Conservation (phyloP, 2,329 filamentous ascomycete species). For the Chalara sp. region DNA sequence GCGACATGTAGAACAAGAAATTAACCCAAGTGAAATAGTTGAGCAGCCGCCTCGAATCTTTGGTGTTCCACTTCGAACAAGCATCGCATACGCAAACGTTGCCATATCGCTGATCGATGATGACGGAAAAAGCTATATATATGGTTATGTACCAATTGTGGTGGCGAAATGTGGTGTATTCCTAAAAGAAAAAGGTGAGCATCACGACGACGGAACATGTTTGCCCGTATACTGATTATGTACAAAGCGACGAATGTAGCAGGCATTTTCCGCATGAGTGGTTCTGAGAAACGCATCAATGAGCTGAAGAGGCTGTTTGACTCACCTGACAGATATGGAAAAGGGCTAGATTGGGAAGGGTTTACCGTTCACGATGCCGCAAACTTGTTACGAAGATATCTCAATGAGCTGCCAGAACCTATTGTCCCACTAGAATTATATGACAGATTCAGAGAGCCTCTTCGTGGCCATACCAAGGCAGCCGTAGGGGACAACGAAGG, state of each 20-base stretch:
- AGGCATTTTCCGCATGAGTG: slow-evolving; percentile 92
- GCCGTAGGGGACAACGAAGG: slow-evolving; percentile 63
- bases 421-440: slow-evolving; percentile 95
- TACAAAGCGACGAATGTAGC: slow-evolving; percentile 82
- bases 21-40: slow-evolving; percentile 15
- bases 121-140: slow-evolving; percentile 91
- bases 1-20: not conserved
- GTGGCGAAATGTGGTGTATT: slow-evolving; percentile 98
- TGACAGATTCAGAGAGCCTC: slow-evolving; percentile 79
- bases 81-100: slow-evolving; percentile 96
- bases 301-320: slow-evolving; percentile 89
- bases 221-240: slow-evolving; percentile 6
- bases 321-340: slow-evolving; percentile 90
- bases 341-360: slow-evolving; percentile 92
- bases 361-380: slow-evolving; percentile 98
- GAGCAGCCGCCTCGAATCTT: slow-evolving; percentile 69
- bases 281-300: slow-evolving; percentile 97
- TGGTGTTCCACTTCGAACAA: slow-evolving; percentile 84
- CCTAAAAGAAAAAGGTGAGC: slow-evolving; percentile 90
- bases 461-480: slow-evolving; percentile 61
- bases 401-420: slow-evolving; percentile 93
- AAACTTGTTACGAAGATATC: slow-evolving; percentile 89
- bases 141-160: slow-evolving; percentile 96
- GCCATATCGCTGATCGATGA: slow-evolving; percentile 94
- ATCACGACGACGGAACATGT: not conserved